These are phyloP conservation scores for Mortierella sp. DNA, from an alignment of 371 early-diverging fungal genomes.

Conservation along the genomic window DNA sequence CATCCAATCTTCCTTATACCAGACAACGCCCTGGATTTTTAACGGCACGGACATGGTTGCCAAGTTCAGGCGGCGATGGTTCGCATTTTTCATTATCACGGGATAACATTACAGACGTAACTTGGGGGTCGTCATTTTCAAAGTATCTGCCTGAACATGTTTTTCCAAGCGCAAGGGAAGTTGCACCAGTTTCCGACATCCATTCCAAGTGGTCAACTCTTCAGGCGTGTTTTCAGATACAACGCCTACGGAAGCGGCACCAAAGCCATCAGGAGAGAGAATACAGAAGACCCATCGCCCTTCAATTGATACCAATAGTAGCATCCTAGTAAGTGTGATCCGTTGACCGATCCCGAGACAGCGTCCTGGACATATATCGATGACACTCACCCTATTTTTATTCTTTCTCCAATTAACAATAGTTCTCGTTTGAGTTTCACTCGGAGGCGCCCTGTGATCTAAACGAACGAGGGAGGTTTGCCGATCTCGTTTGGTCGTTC, in stretches of 20 bases:
- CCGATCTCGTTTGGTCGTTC: constrained; percentile 8
- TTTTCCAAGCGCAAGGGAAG: background rate
- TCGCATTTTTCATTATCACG: constrained; percentile 4
- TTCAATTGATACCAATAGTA: background rate
- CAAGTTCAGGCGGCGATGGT: background rate
- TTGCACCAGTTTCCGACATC: background rate
- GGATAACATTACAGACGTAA: constrained; percentile 13
- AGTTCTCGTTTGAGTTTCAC: constrained; percentile 7
- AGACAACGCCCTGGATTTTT: constrained; percentile 5
- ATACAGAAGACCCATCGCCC: background rate
- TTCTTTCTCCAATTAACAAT: background rate
- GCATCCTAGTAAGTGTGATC: background rate
- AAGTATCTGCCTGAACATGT: constrained; percentile 9
- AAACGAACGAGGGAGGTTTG: constrained; percentile 11
- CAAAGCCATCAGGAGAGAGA: background rate
- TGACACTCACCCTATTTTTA: background rate
- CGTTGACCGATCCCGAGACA: background rate
- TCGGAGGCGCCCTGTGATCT: background rate
- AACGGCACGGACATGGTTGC: constrained; percentile 1
- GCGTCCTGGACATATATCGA: background rate
- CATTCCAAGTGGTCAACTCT: constrained; percentile 6
- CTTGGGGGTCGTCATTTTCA: constrained; percentile 1
- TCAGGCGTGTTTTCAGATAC: constrained; percentile 2
- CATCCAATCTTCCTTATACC: background rate
- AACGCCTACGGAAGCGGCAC: constrained; percentile 4